Conservation (phyloP, 179 eudicot species). For the Patellifolia procumbens region DNA sequence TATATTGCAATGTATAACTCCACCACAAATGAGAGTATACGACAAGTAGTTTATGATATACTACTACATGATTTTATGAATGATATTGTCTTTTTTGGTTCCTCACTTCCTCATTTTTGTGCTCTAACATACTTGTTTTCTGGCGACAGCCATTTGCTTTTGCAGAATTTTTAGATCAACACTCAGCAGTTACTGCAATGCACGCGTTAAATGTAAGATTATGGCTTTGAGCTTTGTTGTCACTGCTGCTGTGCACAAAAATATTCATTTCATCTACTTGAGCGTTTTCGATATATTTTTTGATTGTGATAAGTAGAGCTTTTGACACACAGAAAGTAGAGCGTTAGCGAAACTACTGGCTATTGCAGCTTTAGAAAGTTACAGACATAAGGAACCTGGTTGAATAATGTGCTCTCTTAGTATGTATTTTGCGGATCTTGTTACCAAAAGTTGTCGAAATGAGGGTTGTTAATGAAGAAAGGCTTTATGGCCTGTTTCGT, state of each 20-base stretch:
- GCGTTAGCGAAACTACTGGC: neutral
- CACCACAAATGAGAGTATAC: too few relatives aligned
- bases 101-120: too few relatives aligned
- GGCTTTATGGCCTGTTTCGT: neutral
- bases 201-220: conserved; percentile 78
- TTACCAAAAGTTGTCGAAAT: neutral
- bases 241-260: neutral
- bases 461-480: neutral
- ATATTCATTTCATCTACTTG: neutral
- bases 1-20: too few relatives aligned
- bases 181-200: conserved; percentile 79
- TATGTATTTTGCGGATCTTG: neutral
- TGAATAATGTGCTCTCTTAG: neutral
- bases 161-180: conserved; percentile 83
- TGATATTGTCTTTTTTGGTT: too few relatives aligned
- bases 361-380: neutral
- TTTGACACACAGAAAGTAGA: neutral
- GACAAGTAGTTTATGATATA: too few relatives aligned
- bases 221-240: neutral
- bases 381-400: neutral
- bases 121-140: conserved; percentile 15
- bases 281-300: neutral
- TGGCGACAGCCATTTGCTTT: conserved; percentile 85
- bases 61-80: too few relatives aligned
- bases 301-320: neutral